phyloP scores from a whole-genome alignment of 2,329 filamentous ascomycete species.

The Clonostachys rhizophaga region DNA sequence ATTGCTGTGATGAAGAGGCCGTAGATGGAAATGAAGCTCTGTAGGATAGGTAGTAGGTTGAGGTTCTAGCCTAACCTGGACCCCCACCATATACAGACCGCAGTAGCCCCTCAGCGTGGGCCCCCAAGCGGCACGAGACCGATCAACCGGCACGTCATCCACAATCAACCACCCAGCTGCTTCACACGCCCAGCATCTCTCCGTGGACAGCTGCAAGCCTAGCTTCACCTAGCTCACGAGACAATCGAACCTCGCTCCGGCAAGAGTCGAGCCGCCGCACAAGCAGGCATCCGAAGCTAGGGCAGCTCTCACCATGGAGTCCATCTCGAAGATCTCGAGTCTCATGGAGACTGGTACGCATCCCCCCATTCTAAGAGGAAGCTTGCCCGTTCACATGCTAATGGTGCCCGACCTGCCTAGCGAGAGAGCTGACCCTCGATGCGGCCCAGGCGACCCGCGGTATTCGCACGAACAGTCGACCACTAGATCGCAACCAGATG shows the following conservation, averaged over 20 bases:
- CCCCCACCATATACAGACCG: not conserved
- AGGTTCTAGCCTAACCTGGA: not conserved
- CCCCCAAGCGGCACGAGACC: conserved; percentile 1
- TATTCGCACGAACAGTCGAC: conserved; percentile 51
- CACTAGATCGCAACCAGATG: conserved; percentile 75
- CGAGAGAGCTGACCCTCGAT: conserved; percentile 95
- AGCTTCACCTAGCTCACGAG: too few relatives aligned
- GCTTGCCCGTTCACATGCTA: conserved; percentile 2
- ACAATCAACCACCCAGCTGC: not conserved
- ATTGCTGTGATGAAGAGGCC: too few relatives aligned
- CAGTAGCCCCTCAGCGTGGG: not conserved
- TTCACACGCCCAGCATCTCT: not conserved
- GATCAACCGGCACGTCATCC: not conserved
- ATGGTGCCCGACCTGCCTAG: conserved; percentile 37
- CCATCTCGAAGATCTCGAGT: conserved; percentile 87
- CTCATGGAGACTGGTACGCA: conserved; percentile 86
- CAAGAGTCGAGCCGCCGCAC: not conserved
- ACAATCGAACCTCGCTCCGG: not conserved
- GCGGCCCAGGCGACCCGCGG: conserved; percentile 83
- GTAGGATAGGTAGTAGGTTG: not conserved
- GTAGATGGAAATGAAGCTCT: too few relatives aligned
- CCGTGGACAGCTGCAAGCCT: too few relatives aligned
- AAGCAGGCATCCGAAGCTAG: too few relatives aligned
- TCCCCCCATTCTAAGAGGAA: not conserved
- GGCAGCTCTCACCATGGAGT: conserved; percentile 66